Conservation (phyloP, 352 stramenopile species). For the Peronospora belbahrii region DNA sequence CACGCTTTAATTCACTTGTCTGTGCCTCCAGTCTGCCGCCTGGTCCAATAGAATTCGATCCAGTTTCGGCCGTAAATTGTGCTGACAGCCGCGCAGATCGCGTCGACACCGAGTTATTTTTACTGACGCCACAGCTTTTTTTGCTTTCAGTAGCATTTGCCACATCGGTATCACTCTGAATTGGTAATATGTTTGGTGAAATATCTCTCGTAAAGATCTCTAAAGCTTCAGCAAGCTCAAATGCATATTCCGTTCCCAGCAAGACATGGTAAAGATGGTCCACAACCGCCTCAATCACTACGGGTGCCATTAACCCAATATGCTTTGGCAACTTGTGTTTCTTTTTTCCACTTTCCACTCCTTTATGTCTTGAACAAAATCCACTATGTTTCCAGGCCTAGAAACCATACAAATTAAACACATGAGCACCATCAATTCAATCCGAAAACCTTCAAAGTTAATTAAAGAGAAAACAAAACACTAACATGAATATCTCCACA, state of each 20-base stretch:
- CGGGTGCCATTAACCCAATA: slow-evolving; percentile 35
- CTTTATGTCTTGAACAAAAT: slow-evolving; percentile 75
- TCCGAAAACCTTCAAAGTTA: slow-evolving; percentile 15
- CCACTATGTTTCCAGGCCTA: slow-evolving; percentile 73
- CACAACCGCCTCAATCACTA: slow-evolving; percentile 71
- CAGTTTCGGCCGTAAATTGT: slow-evolving; percentile 17
- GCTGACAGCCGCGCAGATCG: slow-evolving; percentile 11
- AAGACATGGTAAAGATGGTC: slow-evolving; percentile 70
- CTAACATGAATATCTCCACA: slow-evolving; percentile 65
- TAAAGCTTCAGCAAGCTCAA: slow-evolving; percentile 66
- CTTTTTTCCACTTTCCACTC: slow-evolving; percentile 31
- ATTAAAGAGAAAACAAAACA: too few relatives aligned
- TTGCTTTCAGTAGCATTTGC: slow-evolving; percentile 6
- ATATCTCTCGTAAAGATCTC: slow-evolving; percentile 60
- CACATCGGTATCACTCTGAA: slow-evolving; percentile 33
- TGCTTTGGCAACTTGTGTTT: slow-evolving; percentile 64
- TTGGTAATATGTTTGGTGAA: slow-evolving; percentile 35
- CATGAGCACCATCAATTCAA: neutral
- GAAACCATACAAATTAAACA: neutral
- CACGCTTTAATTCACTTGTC: slow-evolving; percentile 15
- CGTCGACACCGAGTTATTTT: slow-evolving; percentile 1
- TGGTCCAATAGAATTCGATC: slow-evolving; percentile 16
- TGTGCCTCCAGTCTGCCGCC: slow-evolving; percentile 18
- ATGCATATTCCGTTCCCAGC: slow-evolving; percentile 52
- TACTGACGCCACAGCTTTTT: neutral